A percentile compares a stretch with the other conserved stretches of the same genome.
phyloP scores from a whole-genome alignment of 1,284 basidiomycete genomes.

The Cutaneotrichosporon cavernicola region DNA sequence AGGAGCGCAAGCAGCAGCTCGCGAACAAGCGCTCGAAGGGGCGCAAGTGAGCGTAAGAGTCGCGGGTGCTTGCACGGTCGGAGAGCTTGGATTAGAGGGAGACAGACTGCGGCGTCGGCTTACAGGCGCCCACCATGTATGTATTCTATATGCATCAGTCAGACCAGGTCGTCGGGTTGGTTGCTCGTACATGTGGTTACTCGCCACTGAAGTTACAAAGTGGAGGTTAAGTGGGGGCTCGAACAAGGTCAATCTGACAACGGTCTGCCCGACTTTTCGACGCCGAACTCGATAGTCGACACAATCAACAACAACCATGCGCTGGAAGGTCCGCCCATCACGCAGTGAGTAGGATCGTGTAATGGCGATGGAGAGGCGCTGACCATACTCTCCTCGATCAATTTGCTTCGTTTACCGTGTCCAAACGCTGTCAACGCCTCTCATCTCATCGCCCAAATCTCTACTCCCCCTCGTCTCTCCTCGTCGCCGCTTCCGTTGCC shows the following conservation, averaged over 20 bases:
- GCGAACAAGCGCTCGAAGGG: slow-evolving; percentile 17
- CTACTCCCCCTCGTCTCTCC: background rate
- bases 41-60: background rate
- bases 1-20: slow-evolving; percentile 27
- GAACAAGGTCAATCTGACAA: background rate
- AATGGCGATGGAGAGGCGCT: background rate
- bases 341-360: slow-evolving; percentile 11
- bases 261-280: slow-evolving; percentile 1
- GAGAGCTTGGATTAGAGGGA: background rate
- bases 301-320: slow-evolving; percentile 4
- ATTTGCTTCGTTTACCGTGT: background rate
- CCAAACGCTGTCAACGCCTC: background rate
- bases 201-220: background rate
- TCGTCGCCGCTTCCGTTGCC: background rate
- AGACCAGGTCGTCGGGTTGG: background rate
- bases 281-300: background rate
- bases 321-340: slow-evolving; percentile 21
- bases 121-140: slow-evolving; percentile 6
- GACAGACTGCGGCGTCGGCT: background rate
- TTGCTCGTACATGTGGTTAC: background rate
- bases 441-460: background rate
- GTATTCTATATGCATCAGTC: slow-evolving; percentile 9
- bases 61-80: background rate
- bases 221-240: slow-evolving; percentile 4
- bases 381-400: background rate